Conservation (phyloP, 2,329 filamentous ascomycete genomes). For the Colletotrichum paranaense region DNA sequence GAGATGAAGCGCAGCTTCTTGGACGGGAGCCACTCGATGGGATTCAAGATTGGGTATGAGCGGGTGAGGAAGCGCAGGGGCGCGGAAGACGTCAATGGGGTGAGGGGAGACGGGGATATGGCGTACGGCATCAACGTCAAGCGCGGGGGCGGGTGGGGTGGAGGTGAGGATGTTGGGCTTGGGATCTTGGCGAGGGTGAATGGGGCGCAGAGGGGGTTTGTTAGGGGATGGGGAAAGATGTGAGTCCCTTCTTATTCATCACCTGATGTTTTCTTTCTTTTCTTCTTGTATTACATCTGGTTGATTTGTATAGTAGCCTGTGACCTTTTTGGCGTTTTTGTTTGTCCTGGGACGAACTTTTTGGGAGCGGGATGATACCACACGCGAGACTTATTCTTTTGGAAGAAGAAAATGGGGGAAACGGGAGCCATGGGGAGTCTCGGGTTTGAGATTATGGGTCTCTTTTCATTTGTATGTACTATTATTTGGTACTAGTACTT, state of each 20-base stretch:
- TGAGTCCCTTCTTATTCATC: not conserved
- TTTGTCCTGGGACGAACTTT: not conserved
- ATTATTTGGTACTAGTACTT: not conserved
- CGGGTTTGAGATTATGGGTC: not conserved
- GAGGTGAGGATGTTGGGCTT: slow-evolving; percentile 36
- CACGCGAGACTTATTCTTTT: not conserved
- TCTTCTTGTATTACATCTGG: not conserved
- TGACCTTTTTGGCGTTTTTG: slow-evolving; percentile 15
- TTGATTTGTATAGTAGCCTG: slow-evolving; percentile 1
- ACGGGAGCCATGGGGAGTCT: slow-evolving; percentile 7
- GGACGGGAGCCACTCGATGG: slow-evolving; percentile 41
- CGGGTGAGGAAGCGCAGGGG: slow-evolving; percentile 23
- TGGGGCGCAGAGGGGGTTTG: slow-evolving; percentile 30
- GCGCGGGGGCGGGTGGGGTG: slow-evolving; percentile 33
- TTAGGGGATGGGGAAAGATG: slow-evolving; percentile 21
- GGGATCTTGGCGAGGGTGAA: slow-evolving; percentile 35
- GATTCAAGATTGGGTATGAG: slow-evolving; percentile 42
- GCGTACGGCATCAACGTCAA: slow-evolving; percentile 35
- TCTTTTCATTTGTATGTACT: not conserved
- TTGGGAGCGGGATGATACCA: slow-evolving; percentile 30
- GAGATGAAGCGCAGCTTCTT: slow-evolving; percentile 38
- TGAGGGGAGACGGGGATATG: not conserved
- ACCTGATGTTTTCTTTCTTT: not conserved
- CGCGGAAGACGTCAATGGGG: slow-evolving; percentile 13
- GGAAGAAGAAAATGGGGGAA: not conserved